Conservation (phyloP, 306 rosid genomes). For the Potentilla sterilis region DNA sequence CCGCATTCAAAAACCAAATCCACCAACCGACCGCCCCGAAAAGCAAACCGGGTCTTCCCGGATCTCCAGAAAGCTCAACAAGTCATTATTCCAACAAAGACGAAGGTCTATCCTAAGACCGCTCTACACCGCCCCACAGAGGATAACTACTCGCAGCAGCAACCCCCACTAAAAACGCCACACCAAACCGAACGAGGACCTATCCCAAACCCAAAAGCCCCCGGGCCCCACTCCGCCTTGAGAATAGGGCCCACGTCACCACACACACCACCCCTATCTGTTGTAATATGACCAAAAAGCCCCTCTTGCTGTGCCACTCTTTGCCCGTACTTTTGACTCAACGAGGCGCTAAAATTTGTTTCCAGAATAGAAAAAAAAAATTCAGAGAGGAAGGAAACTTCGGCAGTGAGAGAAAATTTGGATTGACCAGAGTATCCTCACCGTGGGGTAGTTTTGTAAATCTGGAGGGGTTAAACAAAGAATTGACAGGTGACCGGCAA, state of each 20-base stretch:
- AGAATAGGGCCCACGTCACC: slow-evolving; percentile 30
- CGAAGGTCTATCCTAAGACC: neutral
- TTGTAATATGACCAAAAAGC: slow-evolving; percentile 25
- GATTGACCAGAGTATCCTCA: slow-evolving; percentile 22
- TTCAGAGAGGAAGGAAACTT: neutral
- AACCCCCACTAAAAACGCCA: slow-evolving; percentile 21
- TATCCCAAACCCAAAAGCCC: neutral
- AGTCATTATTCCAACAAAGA: neutral
- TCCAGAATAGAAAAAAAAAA: neutral
- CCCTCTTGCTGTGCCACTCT: slow-evolving; percentile 2
- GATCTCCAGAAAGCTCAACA: slow-evolving; percentile 2
- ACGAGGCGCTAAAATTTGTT: slow-evolving; percentile 12
- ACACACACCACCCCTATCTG: slow-evolving; percentile 22
- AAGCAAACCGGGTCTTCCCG: neutral
- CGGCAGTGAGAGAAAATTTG: neutral
- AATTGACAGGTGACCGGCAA: slow-evolving; percentile 29
- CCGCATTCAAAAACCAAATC: neutral
- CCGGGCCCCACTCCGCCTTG: slow-evolving; percentile 29
- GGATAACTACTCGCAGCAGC: slow-evolving; percentile 9
- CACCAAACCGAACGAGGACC: slow-evolving; percentile 19
- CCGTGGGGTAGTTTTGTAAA: slow-evolving; percentile 37
- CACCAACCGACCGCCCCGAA: slow-evolving; percentile 15
- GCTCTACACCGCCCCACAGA: slow-evolving; percentile 12
- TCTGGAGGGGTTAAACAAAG: slow-evolving; percentile 6
- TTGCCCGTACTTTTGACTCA: too few species aligned